Evolutionary conservation across 495 filamentous ascomycete genomes (phyloP).

Genomic region (Alectoria sarmentosa): DNA sequence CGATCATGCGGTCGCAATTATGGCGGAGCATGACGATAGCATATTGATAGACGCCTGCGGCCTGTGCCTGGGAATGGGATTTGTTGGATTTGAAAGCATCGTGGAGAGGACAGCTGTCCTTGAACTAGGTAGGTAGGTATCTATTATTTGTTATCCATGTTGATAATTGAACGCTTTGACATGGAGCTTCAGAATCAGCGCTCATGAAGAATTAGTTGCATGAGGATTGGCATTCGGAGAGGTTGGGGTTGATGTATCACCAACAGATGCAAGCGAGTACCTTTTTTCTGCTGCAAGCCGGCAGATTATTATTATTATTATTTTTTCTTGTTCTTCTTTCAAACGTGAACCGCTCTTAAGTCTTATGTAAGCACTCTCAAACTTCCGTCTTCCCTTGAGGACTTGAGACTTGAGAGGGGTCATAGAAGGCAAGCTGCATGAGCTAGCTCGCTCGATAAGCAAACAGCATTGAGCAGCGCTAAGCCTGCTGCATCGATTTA

Average conservation of each 20-base stretch:
- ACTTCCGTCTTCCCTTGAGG: too few species aligned
- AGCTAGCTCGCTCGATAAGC: too few species aligned
- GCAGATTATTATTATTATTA: too few species aligned
- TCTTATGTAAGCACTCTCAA: slow-evolving; percentile 10
- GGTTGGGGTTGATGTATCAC: not conserved
- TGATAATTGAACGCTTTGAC: not conserved
- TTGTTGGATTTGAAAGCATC: not conserved
- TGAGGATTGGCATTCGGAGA: not conserved
- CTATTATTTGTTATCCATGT: too few species aligned
- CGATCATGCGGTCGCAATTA: slow-evolving; percentile 9
- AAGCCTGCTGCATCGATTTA: not conserved
- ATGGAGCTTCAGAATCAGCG: not conserved
- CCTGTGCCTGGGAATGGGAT: not conserved
- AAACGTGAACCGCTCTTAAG: too few species aligned
- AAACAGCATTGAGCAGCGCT: not conserved
- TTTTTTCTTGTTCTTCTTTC: too few species aligned
- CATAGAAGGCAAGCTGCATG: too few species aligned
- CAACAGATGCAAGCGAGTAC: slow-evolving; percentile 1
- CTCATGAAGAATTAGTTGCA: not conserved
- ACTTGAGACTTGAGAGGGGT: too few species aligned
- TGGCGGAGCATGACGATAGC: not conserved
- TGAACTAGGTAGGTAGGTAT: too few species aligned
- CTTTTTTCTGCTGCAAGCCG: not conserved
- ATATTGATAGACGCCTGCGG: not conserved
- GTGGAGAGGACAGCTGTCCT: not conserved